Evolutionary conservation across 108 stramenopile genomes (phyloP), one percentile per base, ranked within the genome.

Genomic region (Skeletonema costatum): DNA sequence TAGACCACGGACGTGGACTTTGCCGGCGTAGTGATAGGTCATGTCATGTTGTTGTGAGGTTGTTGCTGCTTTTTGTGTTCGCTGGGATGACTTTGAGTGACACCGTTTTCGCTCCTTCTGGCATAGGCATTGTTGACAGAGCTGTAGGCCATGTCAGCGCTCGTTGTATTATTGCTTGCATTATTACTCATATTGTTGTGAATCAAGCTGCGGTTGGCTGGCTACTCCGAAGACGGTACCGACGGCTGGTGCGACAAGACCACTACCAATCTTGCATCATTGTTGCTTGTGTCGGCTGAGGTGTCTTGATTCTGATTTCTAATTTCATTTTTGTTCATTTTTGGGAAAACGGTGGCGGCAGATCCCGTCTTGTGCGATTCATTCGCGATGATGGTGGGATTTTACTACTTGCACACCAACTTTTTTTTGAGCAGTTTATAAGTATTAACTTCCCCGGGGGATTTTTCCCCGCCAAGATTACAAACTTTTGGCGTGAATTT

Each of bases 1-100:
- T 66, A 92, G 88, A 3, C 94, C 94, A 19, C 94, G 89, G 51
- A 93, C 91, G 38, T 87, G 89, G 42, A 92, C 92, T 46, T 88
- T 85, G 64, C 94, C 94, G 56, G 73, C 80, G 19, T 81, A 81
- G 69, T 81, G 80, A 56, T 81, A 81, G 35, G 67, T 70, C 72
- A 73, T 81, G 42, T 80, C 79, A 58, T 33, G 56, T n/a, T n/a
- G 1, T 53, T 8, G 21, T 9, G 17, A 25, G 13, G 25, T 25
- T 25, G 25, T 25, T 25, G 51, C 5, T 25, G 3, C 51, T 53
- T 53, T 21, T 41, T 76, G 36, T 44, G 32, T 68, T 68, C 32
- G 65, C 21, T 21, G 8, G 6, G 38, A 39, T 39, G 38, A 39
- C 38, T 39, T 1, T 39, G 8, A 9, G 7, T 39, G 51, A 53